A percentile compares a stretch with the other conserved stretches of the same genome.
phyloP scores from a whole-genome alignment of 1,139 yeast species.

The Nadsonia starkeyi-henricii region DNA sequence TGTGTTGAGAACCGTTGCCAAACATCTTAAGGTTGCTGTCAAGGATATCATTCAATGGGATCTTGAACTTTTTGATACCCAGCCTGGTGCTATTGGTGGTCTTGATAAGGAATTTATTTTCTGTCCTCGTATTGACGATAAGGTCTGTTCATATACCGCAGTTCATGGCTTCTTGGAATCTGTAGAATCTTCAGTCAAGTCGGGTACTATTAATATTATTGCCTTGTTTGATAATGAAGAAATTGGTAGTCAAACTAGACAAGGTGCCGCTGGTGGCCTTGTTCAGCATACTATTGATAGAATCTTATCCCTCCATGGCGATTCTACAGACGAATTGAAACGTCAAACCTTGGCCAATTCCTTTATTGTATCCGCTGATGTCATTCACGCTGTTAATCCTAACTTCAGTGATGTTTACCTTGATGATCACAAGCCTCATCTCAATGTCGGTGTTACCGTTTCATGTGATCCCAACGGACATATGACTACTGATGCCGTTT shows the following conservation, averaged over 20 bases:
- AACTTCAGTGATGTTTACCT: constrained; percentile 53
- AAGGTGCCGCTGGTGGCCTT: constrained; percentile 86
- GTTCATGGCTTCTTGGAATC: constrained; percentile 38
- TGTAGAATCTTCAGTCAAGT: constrained; percentile 25
- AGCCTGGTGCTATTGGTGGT: constrained; percentile 70
- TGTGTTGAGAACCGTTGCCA: constrained; percentile 52
- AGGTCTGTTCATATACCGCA: constrained; percentile 73
- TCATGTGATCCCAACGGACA: constrained; percentile 56
- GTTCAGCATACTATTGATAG: constrained; percentile 64
- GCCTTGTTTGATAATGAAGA: constrained; percentile 90
- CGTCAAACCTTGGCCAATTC: constrained; percentile 37
- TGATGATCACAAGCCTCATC: constrained; percentile 54
- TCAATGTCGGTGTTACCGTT: constrained; percentile 55
- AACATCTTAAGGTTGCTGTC: constrained; percentile 37
- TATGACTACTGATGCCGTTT: constrained; percentile 58
- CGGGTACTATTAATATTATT: constrained; percentile 51
- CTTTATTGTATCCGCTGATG: constrained; percentile 77
- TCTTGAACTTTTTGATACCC: constrained; percentile 64
- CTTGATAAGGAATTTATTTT: constrained; percentile 71
- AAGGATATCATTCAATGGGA: constrained; percentile 68
- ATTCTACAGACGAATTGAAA: constrained; percentile 25
- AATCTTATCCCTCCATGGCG: constrained; percentile 29
- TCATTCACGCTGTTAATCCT: constrained; percentile 91
- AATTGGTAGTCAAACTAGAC: constrained; percentile 76
- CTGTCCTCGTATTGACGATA: constrained; percentile 78